Evolutionary conservation across 176 grass and related monocot genomes (phyloP), one percentile per base, ranked within the genome.

Genomic region (Saccharum officinarum): DNA sequence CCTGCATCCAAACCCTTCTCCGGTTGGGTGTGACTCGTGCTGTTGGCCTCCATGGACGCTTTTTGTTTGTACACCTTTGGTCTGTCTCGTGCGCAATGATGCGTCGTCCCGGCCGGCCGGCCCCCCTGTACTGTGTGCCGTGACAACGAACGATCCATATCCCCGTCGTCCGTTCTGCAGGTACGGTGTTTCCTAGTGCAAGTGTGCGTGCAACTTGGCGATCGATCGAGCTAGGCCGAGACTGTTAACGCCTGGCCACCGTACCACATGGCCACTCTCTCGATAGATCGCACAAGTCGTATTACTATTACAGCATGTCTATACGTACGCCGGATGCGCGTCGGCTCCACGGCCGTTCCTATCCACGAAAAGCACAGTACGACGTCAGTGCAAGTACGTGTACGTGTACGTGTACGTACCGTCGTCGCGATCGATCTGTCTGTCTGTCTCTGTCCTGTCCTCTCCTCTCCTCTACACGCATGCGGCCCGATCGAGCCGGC

Each of bases 1-100:
- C 34, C 45, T 18, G 41, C 4, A 9, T 90, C 84, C 88, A 90
- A 90, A 73, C 14, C 73, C 57, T 72, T 37, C 54, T 42, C 31
- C 67, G 37, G 5, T 36, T 30, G 69, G 82, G 76, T 46, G 87
- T 84, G 75, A 85, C 87, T 62, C 30, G 87, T 34, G 69, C 84
- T 86, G 73, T 47, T 90, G 9, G 15, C 7, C 74, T 26, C n/a
- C 80, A 46, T 79, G 66, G 60, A 75, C 61, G 30, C 80, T 80
- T 87, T 80, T 91, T 91, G 89, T 87, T 15, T 64, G 75, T 11
- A 78, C 89, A 61, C 85, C 80, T 61, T 91, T 91, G 89, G 89
- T 79, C 22, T 31, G 46, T 49, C 75, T 45, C 85, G 76, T 76
- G 89, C 76, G 76, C 85, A 84, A 87, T 84, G 89, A 91, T 87